A percentile compares a stretch with the other conserved stretches of the same genome.
phyloP scores from a whole-genome alignment of 495 filamentous ascomycete genomes.

The Tuber microsphaerosporum region DNA sequence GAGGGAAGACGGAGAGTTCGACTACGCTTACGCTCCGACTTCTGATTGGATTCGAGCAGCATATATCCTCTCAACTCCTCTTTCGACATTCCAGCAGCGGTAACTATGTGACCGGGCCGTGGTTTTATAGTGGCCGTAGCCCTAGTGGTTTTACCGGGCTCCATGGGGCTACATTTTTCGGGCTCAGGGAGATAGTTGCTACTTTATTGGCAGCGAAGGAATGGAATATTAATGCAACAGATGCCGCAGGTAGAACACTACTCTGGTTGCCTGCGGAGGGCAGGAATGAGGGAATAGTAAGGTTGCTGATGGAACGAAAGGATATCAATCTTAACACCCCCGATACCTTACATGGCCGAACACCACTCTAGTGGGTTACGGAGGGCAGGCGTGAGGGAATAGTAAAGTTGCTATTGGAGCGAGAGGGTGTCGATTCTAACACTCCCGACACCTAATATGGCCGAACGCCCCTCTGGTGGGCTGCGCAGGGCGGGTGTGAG shows the following conservation, averaged over 20 bases:
- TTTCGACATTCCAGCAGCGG: not conserved
- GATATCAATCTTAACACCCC: too few species aligned
- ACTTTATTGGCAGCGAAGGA: not conserved
- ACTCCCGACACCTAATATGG: too few species aligned
- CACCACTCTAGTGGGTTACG: too few species aligned
- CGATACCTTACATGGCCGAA: too few species aligned
- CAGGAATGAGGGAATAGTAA: too few species aligned
- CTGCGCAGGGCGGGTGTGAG: too few species aligned
- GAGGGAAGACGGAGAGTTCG: not conserved
- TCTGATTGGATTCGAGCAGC: not conserved
- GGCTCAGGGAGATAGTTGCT: not conserved
- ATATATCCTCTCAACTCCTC: not conserved
- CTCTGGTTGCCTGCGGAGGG: too few species aligned
- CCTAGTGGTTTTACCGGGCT: not conserved
- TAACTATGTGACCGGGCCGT: rapidly evolving
- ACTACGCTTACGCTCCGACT: not conserved
- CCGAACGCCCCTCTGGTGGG: too few species aligned
- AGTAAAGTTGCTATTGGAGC: too few species aligned
- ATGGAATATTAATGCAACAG: not conserved
- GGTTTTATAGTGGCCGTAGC: not conserved
- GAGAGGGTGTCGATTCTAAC: too few species aligned
- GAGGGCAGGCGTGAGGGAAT: too few species aligned
- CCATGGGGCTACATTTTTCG: not conserved
- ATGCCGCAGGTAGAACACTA: not conserved
- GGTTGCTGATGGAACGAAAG: too few species aligned